Base-by-base conservation (phyloP, 1,284 basidiomycete species). In the Psilocybe mexicana region DNA sequence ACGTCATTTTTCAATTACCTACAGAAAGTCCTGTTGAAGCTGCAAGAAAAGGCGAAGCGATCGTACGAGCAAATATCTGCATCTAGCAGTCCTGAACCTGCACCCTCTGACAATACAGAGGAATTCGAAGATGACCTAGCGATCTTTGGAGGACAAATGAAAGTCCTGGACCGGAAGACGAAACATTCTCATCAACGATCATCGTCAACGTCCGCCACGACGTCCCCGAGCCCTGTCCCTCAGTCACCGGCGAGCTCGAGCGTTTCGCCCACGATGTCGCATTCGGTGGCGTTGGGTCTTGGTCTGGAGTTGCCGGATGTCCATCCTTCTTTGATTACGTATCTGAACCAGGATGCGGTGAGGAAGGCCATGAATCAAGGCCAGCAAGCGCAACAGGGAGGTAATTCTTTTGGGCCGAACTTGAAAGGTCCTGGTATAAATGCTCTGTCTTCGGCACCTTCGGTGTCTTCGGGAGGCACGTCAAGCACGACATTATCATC, bases 111-210 rank as follows among this genome's bases (percentile, higher is more conserved):
- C 52, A 36, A 49, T 60, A 11, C 55, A 49, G 75, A 79, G 55
- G 76, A 78, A 51, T 68, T 74, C 43, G 73, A 79, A 56, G 76
- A 82, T 61, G 80, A 81, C 61, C 73, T 84, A 14, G 81, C 82
- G 7, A 82, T 84, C 28, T 85, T 84, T 54, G 82, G 82, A 24
- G 82, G 78, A 2, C 78, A 80, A 61, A 77, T 72, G 51, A 70
- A 73, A 26, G 68, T 79, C 2, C 52, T 79, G 42, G 61, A 66
- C 36, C 30, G 62, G 49, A 66, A 66, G n/a, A 55, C 53, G 2
- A 66, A 61, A 18, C 40, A 42, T 24, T 35, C 38, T 1, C 46
- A 55, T 30, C 53, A 44, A 24, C 33, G 56, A 24, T 48, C 59
- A 24, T 54, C 59, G 14, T 60, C 63, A 2, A 38, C 58, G 2